Conservation (phyloP, 768 basidiomycete genomes). For the Mycena galericulata region DNA sequence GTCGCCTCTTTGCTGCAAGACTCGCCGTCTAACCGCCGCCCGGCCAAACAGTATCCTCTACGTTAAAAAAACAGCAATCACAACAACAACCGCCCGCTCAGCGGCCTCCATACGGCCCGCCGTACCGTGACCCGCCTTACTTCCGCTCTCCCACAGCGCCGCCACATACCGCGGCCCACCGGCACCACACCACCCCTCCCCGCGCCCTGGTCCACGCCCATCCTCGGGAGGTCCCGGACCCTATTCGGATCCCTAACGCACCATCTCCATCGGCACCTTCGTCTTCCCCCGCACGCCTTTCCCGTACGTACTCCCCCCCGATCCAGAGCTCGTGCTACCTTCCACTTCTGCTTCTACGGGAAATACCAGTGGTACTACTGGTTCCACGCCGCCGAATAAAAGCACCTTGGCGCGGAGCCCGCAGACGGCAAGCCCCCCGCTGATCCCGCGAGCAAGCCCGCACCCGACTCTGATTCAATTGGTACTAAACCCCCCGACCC, state of each 20-base stretch:
- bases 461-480: no score
- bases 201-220: conserved; percentile 22
- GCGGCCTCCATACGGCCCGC: neutral
- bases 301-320: conserved; percentile 27
- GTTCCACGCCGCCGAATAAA: no score
- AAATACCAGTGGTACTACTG: no score
- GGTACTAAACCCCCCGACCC: neutral
- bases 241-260: conserved; percentile 23
- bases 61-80: neutral
- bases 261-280: conserved; percentile 18
- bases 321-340: neutral
- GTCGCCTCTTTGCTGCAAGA: conserved; percentile 77
- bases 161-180: neutral
- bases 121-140: conserved; percentile 3
- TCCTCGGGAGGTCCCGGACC: neutral
- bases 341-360: no score
- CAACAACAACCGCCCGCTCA: conserved; percentile 10
- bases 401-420: neutral
- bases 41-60: conserved; percentile 7
- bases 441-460: no score
- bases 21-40: conserved; percentile 66
- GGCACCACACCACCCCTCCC: conserved; percentile 17
- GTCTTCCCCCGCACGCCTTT: conserved; percentile 29
- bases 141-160: neutral
- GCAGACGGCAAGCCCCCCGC: neutral